These are phyloP conservation scores for Dentipellis sp. DNA, from an alignment of 768 basidiomycete species.

Conservation along the genomic window DNA sequence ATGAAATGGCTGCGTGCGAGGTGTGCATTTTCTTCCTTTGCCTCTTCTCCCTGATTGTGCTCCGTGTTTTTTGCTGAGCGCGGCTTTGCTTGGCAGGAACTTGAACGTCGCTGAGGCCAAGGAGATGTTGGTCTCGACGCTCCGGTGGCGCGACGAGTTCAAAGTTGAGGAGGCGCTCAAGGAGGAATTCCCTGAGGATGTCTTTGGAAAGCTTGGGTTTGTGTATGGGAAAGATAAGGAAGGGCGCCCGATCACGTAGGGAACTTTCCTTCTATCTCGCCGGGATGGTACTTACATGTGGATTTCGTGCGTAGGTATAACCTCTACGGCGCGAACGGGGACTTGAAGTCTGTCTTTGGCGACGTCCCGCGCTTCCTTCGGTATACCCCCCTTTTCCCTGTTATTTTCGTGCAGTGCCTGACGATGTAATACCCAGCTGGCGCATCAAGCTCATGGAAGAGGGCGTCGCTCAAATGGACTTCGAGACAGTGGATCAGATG, in stretches of 20 bases:
- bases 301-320: conserved; percentile 48
- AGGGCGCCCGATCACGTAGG: conserved; percentile 60
- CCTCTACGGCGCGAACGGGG: conserved; percentile 62
- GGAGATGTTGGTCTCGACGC: conserved; percentile 58
- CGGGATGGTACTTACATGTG: background rate
- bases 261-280: background rate
- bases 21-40: conserved; percentile 25
- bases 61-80: background rate
- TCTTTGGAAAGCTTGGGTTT: conserved; percentile 45
- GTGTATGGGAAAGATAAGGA: conserved; percentile 65
- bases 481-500: conserved; percentile 43
- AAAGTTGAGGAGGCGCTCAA: conserved; percentile 48
- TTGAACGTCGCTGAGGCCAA: conserved; percentile 44
- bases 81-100: conserved; percentile 28
- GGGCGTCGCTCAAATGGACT: conserved; percentile 54
- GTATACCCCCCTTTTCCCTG: conserved; percentile 24
- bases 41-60: background rate
- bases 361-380: conserved; percentile 70
- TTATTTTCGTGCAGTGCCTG: background rate
- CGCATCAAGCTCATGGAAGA: conserved; percentile 72
- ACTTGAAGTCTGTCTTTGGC: conserved; percentile 64
- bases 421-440: conserved; percentile 40
- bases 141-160: conserved; percentile 66
- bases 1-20: conserved; percentile 79
- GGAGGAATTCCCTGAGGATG: conserved; percentile 30